Percentiles rank a stretch among this genome's conserved stretches.
Conservation (phyloP, 495 filamentous ascomycete species). For the Delitschia confertaspora region DNA sequence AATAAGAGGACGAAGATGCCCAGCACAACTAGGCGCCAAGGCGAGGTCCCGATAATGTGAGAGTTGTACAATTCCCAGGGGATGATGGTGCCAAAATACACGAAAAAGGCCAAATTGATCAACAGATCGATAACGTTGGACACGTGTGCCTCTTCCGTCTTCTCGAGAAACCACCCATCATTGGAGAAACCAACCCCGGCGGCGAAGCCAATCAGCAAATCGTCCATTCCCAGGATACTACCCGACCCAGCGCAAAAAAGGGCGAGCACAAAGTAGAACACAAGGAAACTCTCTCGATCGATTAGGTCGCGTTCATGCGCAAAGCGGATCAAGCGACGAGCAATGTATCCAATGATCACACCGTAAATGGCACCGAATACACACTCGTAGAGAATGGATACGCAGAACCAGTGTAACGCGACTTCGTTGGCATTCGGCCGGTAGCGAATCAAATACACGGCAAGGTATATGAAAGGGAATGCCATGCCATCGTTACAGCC, state of each 20-base stretch:
- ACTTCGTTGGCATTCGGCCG: slow-evolving; percentile 57
- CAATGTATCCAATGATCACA: slow-evolving; percentile 77
- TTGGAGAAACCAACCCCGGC: slow-evolving; percentile 97
- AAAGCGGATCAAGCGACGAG: slow-evolving; percentile 80
- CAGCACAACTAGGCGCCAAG: slow-evolving; percentile 85
- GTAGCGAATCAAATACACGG: slow-evolving; percentile 79
- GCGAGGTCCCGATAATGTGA: slow-evolving; percentile 56
- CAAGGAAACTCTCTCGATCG: slow-evolving; percentile 92
- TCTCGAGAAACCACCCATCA: slow-evolving; percentile 97
- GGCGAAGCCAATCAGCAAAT: slow-evolving; percentile 92
- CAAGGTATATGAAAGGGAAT: slow-evolving; percentile 95
- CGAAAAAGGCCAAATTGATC: slow-evolving; percentile 95
- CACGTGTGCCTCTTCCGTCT: slow-evolving; percentile 96
- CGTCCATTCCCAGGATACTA: slow-evolving; percentile 84
- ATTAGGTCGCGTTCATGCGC: slow-evolving; percentile 81
- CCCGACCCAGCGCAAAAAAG: slow-evolving; percentile 95
- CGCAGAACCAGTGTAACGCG: slow-evolving; percentile 78
- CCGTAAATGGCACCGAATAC: slow-evolving; percentile 86
- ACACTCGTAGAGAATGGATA: slow-evolving; percentile 93
- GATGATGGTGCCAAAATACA: slow-evolving; percentile 94
- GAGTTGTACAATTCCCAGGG: slow-evolving; percentile 86
- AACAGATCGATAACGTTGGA: slow-evolving; percentile 98
- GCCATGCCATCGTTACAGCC: slow-evolving; percentile 99
- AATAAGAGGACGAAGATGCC: slow-evolving; percentile 90
- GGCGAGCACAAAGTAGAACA: slow-evolving; percentile 96